Evolutionary conservation across 1,284 basidiomycete species (phyloP).

Genomic region (Pisolithus thermaeus): DNA sequence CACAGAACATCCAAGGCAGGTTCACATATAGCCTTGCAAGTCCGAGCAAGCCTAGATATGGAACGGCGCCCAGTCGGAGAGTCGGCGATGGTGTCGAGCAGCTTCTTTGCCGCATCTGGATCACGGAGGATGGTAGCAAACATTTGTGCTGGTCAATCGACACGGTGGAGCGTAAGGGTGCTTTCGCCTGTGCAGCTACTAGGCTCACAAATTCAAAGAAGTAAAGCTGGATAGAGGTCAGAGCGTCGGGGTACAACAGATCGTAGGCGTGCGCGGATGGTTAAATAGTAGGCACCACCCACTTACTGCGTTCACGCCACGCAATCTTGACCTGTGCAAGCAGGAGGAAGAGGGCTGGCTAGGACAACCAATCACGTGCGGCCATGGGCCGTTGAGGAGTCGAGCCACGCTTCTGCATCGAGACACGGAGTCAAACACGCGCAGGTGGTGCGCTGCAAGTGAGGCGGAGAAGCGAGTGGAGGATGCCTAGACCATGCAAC

Average conservation of each 20-base stretch:
- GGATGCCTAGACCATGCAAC: slow-evolving; percentile 1
- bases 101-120: slow-evolving; percentile 52
- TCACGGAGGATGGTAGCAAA: slow-evolving; percentile 54
- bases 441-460: slow-evolving; percentile 18
- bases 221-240: slow-evolving; percentile 34
- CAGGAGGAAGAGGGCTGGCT: slow-evolving; percentile 29
- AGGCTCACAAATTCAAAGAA: slow-evolving; percentile 29
- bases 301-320: slow-evolving; percentile 27
- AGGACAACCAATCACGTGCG: slow-evolving; percentile 20
- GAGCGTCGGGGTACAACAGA: slow-evolving; percentile 41
- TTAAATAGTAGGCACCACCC: slow-evolving; percentile 21
- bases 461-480: slow-evolving; percentile 12
- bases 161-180: slow-evolving; percentile 35
- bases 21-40: slow-evolving; percentile 64
- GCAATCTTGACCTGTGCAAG: slow-evolving; percentile 19
- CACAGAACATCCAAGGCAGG: slow-evolving; percentile 69
- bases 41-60: slow-evolving; percentile 63
- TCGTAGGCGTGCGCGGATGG: slow-evolving; percentile 30
- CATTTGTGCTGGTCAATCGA: slow-evolving; percentile 47
- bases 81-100: slow-evolving; percentile 66
- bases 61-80: slow-evolving; percentile 57
- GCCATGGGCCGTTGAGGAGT: slow-evolving; percentile 19
- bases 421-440: slow-evolving; percentile 23
- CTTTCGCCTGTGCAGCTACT: slow-evolving; percentile 22
- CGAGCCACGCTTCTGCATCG: slow-evolving; percentile 21